Base-by-base conservation (phyloP, 2,329 filamentous ascomycete species). In the Clarireedia paspali region DNA sequence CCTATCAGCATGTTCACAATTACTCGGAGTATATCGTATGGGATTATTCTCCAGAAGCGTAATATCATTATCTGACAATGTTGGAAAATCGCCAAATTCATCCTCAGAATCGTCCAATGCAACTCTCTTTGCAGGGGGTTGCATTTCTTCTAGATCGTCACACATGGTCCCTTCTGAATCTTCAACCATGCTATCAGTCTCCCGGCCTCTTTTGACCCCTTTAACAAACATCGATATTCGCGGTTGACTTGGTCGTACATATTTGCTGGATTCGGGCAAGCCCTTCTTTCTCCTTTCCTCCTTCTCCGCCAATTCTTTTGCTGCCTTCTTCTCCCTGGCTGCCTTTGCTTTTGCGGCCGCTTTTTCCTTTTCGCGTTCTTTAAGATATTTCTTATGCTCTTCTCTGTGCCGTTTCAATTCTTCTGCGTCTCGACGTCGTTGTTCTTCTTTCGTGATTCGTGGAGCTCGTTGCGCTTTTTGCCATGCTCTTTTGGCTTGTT, bases 321-420 rank as follows among this genome's bases (percentile, higher is more conserved):
- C 77, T 57, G 75, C 77, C 67, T 81, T 83, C 68, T 75, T 79
- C 40, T 84, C 81, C 24, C 80, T 69, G 2, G 74, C 73, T 7
- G 72, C 66, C 53, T 73, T 74, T 2, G 81, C 81, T 57, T 76
- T 76, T 3, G 72, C 62, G 76, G 78, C 66, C 73, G 76, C 63
- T 78, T 78, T 24, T 76, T 72, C 63, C 78, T 78, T 64, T 56
- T 81, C 78, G 60, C 81, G 78, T 58, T 83, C 79, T 45, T 71
- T 72, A 14, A 20, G 6, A 24, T 46, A 46, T 46, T 46, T 23
- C 12, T 46, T 24, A 12, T 46, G 20, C 24, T 66, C 70, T 49
- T 34, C 34, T 50, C 55, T 53, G n/a, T 78, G 74, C 47, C 71
- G 68, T 30, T 68, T 40, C 59, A 70, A 57, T 49, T 68, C 66